Base-by-base conservation (phyloP, 1,139 yeast species). In the Saccharomyces hybrid region DNA sequence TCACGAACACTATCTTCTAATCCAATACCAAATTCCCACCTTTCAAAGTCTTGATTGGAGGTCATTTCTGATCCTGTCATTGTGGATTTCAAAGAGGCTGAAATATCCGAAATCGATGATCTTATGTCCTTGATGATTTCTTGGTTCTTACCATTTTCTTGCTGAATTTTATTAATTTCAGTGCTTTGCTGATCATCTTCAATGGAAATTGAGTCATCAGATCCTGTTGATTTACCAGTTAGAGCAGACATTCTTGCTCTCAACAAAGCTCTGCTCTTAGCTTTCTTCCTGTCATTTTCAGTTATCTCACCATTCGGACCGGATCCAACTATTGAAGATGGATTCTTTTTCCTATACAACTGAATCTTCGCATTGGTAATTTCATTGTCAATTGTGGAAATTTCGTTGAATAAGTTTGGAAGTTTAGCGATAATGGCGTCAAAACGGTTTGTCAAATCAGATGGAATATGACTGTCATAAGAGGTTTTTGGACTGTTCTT, bases 211-310 rank as follows among this genome's bases (percentile, higher is more conserved):
- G 79, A 81, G 42, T 72, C 73, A 54, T 80, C 85, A 54, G 77
- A 71, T 11, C 70, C 72, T 54, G 77, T 83, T 14, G 78, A 71
- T 58, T 83, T 83, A 1, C 97, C 98, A 0, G 97, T 90, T 62
- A 93, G 76, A 7, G 93, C 88, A 21, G 96, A 96, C 95, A 91
- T 89, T 60, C 96, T 78, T 48, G 91, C 86, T 60, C 84, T 84
- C 61, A 91, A 75, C 55, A 83, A 72, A 51, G 93, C 93, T 65
- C 87, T 85, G 48, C 88, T 83, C 62, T 81, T 84, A 51, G 90
- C 93, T 64, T 86, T 86, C 57, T 86, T 79, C 57, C 87, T 79
- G 66, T 91, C 97, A 14, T 81, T 73, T 42, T 88, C 96, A 3
- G 96, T 88, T 8, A 89, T 79, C 59, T 83, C 82, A 14, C 96